Evolutionary conservation across 805 yeast genomes (phyloP).

Genomic region (Starmerella powellii): DNA sequence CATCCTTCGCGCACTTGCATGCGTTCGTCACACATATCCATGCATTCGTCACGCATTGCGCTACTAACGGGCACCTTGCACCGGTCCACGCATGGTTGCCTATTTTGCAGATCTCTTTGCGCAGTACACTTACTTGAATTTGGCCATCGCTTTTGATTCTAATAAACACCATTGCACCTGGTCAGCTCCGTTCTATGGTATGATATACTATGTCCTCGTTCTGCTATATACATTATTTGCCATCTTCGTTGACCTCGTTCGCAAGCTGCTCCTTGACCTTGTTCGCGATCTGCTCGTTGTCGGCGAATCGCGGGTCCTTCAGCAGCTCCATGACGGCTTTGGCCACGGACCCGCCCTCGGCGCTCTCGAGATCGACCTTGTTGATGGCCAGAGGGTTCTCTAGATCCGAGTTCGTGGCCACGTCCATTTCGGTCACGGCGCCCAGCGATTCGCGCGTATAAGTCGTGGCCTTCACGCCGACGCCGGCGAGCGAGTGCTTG

Average conservation of each 20-base stretch:
- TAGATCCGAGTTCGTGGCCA: slow-evolving; percentile 16
- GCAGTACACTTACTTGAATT: too few species aligned
- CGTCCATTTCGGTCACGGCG: slow-evolving; percentile 25
- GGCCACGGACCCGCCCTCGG: slow-evolving; percentile 40
- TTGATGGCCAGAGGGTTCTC: slow-evolving; percentile 23
- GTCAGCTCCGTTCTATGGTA: too few species aligned
- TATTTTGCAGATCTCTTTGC: too few species aligned
- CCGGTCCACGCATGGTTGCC: too few species aligned
- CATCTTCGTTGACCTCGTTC: too few species aligned
- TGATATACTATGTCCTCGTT: too few species aligned
- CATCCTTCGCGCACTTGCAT: too few species aligned
- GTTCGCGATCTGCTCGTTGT: slow-evolving; percentile 4
- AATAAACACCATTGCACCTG: too few species aligned
- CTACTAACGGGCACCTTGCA: too few species aligned
- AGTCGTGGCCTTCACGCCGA: slow-evolving; percentile 67
- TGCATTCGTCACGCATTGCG: too few species aligned
- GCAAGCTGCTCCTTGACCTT: slow-evolving; percentile 12
- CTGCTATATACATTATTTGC: slow-evolving; percentile 1
- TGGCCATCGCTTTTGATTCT: too few species aligned
- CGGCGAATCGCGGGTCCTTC: slow-evolving; percentile 38
- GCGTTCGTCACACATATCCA: too few species aligned
- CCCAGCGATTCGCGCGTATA: slow-evolving; percentile 43
- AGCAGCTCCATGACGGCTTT: slow-evolving; percentile 59
- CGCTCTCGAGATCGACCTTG: slow-evolving; percentile 23
- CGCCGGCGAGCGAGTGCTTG: slow-evolving; percentile 68